Conservation (phyloP, 2,329 filamentous ascomycete species). For the Trichophyton verrucosum region DNA sequence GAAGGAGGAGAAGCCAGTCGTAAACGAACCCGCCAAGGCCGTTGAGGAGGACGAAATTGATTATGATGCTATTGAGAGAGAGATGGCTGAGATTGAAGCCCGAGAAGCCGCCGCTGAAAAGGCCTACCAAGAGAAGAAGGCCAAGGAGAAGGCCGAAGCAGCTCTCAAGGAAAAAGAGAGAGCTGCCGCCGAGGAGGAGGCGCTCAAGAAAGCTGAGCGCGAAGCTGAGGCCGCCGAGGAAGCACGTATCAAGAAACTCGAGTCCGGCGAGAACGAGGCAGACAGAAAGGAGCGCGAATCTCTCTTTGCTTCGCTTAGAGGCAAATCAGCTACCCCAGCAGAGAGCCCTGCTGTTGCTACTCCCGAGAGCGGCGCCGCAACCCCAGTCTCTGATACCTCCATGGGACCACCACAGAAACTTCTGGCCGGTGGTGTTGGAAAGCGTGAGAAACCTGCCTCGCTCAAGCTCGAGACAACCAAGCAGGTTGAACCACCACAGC, state of each 20-base stretch:
- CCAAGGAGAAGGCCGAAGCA: conserved; percentile 53
- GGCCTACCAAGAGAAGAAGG: conserved; percentile 56
- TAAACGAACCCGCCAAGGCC: conserved; percentile 12
- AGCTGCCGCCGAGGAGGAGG: conserved; percentile 32
- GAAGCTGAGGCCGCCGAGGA: conserved; percentile 38
- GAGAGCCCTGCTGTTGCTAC: conserved; percentile 25
- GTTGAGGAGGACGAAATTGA: conserved; percentile 32
- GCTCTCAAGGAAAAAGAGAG: conserved; percentile 37
- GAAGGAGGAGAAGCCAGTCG: conserved; percentile 24
- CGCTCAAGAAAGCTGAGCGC: conserved; percentile 38
- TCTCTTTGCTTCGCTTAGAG: conserved; percentile 34
- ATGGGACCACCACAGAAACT: conserved; percentile 43
- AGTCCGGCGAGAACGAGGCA: conserved; percentile 24
- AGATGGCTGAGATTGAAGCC: conserved; percentile 36
- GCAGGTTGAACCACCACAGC: conserved; percentile 77
- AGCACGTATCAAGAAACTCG: conserved; percentile 32
- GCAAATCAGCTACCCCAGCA: conserved; percentile 23
- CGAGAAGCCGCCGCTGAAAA: conserved; percentile 35
- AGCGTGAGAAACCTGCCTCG: conserved; percentile 66
- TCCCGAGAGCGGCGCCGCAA: conserved; percentile 35
- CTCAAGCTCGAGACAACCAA: conserved; percentile 84
- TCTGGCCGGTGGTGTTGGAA: conserved; percentile 35
- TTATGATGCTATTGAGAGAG: conserved; percentile 36
- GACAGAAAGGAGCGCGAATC: conserved; percentile 26
- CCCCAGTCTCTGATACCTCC: conserved; percentile 32